Evolutionary conservation across 345 rosid genomes (phyloP), one percentile per base, ranked within the genome.

Genomic region (Luvunga scandens): DNA sequence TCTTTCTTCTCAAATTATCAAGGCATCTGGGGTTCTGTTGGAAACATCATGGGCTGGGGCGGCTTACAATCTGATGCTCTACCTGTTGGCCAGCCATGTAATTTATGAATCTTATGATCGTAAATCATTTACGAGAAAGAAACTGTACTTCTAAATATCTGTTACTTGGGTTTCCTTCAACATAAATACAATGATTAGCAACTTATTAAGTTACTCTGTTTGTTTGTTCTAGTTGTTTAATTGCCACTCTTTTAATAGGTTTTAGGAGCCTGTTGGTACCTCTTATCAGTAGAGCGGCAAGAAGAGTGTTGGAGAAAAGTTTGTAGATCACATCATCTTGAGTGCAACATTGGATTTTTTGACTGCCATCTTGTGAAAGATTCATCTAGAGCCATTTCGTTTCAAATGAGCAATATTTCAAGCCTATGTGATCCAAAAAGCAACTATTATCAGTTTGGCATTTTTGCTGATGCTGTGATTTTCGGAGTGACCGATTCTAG

Each of bases 21-120:
- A 83, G 57, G 78, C 85, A 36, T 77, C 87, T 62, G 92, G 90
- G n/a, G 85, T 83, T 16, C 80, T 89, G 34, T 59, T 80, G 28
- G 78, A 87, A 86, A 84, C 83, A 50, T 85, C 92, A 57, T 89
- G 90, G 92, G 89, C 86, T 18, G 89, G 90, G 14, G 88, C 92
- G 16, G 89, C 89, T 42, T 89, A 82, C 70, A 84, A 89, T 80
- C 81, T 89, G 55, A 73, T 85, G 87, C 85, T 87, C 5, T 89
- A 79, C 77, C 77, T 84, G 85, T 75, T 89, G 75, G 90, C 88
- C 48, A 89, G 90, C 82, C 90, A 89, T 83, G 89, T 89, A 77
- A 87, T 85, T 63, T 30, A 36, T 8, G 38, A 36, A 56, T 63
- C 57, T 53, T 53, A 53, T 53, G 21, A 53, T 53, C 0, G n/a